A percentile compares a stretch with the other conserved stretches of the same genome.
These are phyloP conservation scores for Corymbia citriodora DNA, from an alignment of 441 rosid species.

Conservation along the genomic window DNA sequence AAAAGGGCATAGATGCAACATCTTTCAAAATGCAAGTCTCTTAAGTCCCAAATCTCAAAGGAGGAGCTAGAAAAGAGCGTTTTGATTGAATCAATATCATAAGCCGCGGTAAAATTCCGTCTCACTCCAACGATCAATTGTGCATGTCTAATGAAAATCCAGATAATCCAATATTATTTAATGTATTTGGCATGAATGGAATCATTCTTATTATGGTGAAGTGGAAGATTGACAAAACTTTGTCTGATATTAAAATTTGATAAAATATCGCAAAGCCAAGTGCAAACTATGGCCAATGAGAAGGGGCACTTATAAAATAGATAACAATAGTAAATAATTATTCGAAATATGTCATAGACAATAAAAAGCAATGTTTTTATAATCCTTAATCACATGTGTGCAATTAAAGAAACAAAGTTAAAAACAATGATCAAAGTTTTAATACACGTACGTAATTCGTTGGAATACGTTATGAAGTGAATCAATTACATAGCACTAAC, in stretches of 20 bases:
- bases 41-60: background rate
- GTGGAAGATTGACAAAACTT: background rate
- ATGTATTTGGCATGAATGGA: background rate
- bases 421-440: background rate
- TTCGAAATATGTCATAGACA: fast-evolving
- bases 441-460: background rate
- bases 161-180: background rate
- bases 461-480: background rate
- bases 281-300: background rate
- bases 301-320: background rate
- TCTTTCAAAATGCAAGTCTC: background rate
- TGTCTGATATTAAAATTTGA: background rate
- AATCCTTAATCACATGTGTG: background rate
- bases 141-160: background rate
- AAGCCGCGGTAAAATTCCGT: background rate
- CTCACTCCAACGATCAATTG: background rate
- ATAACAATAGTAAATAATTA: background rate
- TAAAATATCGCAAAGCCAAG: background rate
- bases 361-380: background rate
- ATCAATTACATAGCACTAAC: background rate
- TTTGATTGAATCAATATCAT: background rate
- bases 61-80: background rate
- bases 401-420: background rate
- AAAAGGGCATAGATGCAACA: background rate
- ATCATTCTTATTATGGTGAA: background rate